Evolutionary conservation across 225 moss, liverwort and hornwort genomes (phyloP), one percentile per base, ranked within the genome.

Genomic region (Bryoerythrophyllum caledonicum): DNA sequence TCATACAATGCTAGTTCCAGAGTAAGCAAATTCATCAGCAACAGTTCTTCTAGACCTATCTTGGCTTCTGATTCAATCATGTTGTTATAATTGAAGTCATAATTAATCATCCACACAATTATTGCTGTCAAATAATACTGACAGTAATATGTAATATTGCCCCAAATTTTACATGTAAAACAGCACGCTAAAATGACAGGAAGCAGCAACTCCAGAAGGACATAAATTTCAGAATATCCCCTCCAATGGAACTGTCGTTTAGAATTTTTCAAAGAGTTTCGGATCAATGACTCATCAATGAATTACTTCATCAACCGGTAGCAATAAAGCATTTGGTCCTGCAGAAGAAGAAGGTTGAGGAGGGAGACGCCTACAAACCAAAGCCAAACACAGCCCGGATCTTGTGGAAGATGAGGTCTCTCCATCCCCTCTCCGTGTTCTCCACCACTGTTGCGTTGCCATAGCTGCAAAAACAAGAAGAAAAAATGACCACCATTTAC

Each of bases 361-460:
- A n/a, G 9, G 53, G 52, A 17, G 37, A 10, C 48, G 32, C 32
- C 72, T 80, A 97, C 49, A 97, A 74, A 71, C 99, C 99, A 57
- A 92, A 99, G 66, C 99, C 99, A 84, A 99, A 99, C 27, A 99
- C 95, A 58, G 89, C 99, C 28, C 95, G 95, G 65, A 99, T 99
- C 80, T 90, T 99, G 90, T 95, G 93, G 67, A 99, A 99, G 60
- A 99, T 99, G 21, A 93, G 85, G 76, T 99, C 99, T 79, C 88
- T 85, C 99, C 99, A 99, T 85, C 99, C 99, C 88, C 81, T 93
- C 73, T 90, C 88, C 23, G 99, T 99, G 51, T 99, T 99, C 75
- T 93, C 93, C 43, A 93, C 93, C 26, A 93, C 99, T 37, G 99
- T 93, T 40, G 90, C 90, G 61, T 99, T 99, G 78, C 99, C 95